Base-by-base conservation (phyloP, 306 rosid genomes). In the Fragaria nilgerrensis region DNA sequence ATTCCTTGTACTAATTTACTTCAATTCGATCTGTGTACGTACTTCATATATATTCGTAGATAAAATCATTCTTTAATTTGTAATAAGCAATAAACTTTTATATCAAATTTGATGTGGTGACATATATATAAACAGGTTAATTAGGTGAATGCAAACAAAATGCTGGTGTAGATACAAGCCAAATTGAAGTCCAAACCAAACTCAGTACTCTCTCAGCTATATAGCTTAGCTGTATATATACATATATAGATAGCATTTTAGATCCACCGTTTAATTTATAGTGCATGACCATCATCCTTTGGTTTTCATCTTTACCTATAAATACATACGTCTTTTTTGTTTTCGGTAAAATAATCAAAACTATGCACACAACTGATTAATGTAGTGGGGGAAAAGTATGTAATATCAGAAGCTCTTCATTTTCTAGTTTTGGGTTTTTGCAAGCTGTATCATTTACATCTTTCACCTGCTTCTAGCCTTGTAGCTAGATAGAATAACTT, bases 401-500 rank as follows among this genome's bases (percentile, higher is more conserved):
- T 25, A 44, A 19, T 7, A 36, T 6, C 75, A 16, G 32, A 48
- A 29, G 17, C 62, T 16, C 50, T 67, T 48, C 10, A 19, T 61
- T 69, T 70, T 48, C 75, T 16, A 70, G 61, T 70, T 70, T 49
- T 48, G 62, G 75, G 17, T 23, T 50, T 9, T 49, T 47, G 37
- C 67, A 69, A 69, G 22, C 16, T 69, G 37, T 44, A 2, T 5
- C 75, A 71, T 49, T 71, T 71, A 48, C 75, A 49, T 23, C 75
- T 71, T 48, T 27, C 75, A 49, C 32, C 75, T 29, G 75, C 75
- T 49, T 45, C 11, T 70, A 13, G 17, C 36, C 13, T 61, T 29
- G 68, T 62, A 62, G 68, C 68, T 62, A 2, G 55, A 9, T 11
- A 49, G 10, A 48, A 29, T 48, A 49, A 71, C 39, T 61, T 27